A percentile compares a stretch with the other conserved stretches of the same genome.
Conservation (phyloP, 228 moss, liverwort and hornwort species). For the Sphagnum magellanicum region DNA sequence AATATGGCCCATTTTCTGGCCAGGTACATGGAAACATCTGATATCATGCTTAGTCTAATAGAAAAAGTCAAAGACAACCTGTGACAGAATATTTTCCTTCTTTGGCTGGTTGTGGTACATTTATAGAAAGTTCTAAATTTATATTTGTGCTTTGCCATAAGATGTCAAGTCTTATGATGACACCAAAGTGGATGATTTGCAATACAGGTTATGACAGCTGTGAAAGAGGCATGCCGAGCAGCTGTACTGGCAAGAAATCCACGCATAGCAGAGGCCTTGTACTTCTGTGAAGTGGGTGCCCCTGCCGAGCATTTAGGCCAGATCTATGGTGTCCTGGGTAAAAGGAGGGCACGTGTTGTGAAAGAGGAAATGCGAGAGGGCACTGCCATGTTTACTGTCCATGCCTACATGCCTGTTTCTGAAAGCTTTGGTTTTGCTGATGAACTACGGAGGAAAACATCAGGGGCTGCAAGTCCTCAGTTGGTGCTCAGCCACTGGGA, state of each 20-base stretch:
- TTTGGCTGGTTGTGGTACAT: too few relatives aligned
- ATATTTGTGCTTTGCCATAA: too few relatives aligned
- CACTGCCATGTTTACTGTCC: conserved; percentile 82
- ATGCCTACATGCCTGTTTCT: conserved; percentile 95
- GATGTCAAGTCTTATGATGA: not conserved
- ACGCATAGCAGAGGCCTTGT: conserved; percentile 75
- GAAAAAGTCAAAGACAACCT: too few relatives aligned
- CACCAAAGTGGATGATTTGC: not conserved
- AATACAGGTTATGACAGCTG: conserved; percentile 82
- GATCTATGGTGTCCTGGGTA: conserved; percentile 81
- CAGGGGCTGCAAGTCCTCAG: conserved; percentile 91
- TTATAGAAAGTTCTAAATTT: too few relatives aligned
- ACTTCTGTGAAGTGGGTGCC: conserved; percentile 89
- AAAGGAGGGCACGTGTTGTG: conserved; percentile 67
- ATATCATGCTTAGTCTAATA: too few relatives aligned
- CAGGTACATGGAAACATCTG: conserved; percentile 15
- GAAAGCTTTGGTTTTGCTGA: conserved; percentile 96
- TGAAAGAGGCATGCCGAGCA: conserved; percentile 89
- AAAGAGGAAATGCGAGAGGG: conserved; percentile 99
- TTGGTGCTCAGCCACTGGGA: conserved; percentile 97
- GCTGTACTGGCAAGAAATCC: conserved; percentile 76
- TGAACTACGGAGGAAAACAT: conserved; percentile 84
- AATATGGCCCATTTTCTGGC: conserved; percentile 80
- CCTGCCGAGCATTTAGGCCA: conserved; percentile 85
- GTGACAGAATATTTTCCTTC: too few relatives aligned